Evolutionary conservation across 306 rosid species (phyloP), one percentile per base, ranked within the genome.

Genomic region (Rosa multiflora): DNA sequence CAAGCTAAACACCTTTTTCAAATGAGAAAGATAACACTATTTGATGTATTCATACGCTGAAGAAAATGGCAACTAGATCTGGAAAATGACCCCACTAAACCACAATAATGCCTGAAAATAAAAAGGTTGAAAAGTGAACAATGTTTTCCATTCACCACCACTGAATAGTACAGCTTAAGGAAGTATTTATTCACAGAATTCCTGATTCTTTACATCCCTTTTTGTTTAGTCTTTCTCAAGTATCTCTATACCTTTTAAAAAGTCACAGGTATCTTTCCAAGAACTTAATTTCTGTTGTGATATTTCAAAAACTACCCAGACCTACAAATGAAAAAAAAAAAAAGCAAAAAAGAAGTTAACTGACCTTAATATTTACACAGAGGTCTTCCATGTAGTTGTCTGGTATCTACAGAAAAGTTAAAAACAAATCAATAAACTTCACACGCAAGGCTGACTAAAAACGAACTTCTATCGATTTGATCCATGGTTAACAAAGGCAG

Each of bases 291-390:
- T 47, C 67, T 15, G 8, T 39, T 2, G 3, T 63, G 69, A 32
- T 63, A 0, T 32, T 32, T 61, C 39, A 23, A 23, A 61, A 56
- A 20, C 62, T 20, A n/a, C 5, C 5, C 0, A 0, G 4, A 56
- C 23, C 32, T 23, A 15, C 66, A 59, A 59, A 23, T 10, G 14
- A 9, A 10, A 59, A 68, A 39, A 26, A 26, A 23, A 26, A 70
- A 21, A 79, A 20, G 67, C 35, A 49, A 29, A 26, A 10, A 58
- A 23, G 26, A 21, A 56, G 51, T 44, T 29, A 42, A 66, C 92
- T 58, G 68, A 92, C 98, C 99, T 91, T 90, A 76, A 91, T 92
- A 84, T 87, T 88, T 72, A 85, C 86, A 81, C 86, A 86, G n/a
- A 86, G 86, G 47, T 87, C 91, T 86, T 88, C 97, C 91, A 81